A percentile compares a stretch with the other conserved stretches of the same genome.
phyloP scores from a whole-genome alignment of 768 basidiomycete genomes.

The Porphyrellus cyaneotinctus region DNA sequence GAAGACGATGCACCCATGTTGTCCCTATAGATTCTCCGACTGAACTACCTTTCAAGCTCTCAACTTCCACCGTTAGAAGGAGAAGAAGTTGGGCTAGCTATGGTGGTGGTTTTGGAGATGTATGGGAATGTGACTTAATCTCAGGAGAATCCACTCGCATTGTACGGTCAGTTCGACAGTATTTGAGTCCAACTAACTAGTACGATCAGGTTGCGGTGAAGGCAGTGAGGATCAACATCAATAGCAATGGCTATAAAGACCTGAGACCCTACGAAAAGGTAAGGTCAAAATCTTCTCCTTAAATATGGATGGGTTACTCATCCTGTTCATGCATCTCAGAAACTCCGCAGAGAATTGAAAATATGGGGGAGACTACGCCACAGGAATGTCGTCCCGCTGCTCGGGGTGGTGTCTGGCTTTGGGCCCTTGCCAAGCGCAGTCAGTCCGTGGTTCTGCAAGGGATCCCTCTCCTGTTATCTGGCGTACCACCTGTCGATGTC shows the following conservation, averaged over 20 bases:
- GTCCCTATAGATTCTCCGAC: neutral
- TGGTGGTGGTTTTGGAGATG: conserved; percentile 18
- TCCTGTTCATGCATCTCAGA: conserved; percentile 4
- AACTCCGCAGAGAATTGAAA: conserved; percentile 28
- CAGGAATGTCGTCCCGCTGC: conserved; percentile 29
- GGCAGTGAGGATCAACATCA: conserved; percentile 1
- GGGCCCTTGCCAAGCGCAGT: conserved; percentile 31
- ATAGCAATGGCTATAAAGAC: neutral
- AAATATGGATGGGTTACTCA: neutral
- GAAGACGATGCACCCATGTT: neutral
- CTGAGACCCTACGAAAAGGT: conserved; percentile 12
- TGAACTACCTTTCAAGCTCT: conserved; percentile 6
- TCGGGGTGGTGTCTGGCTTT: conserved; percentile 28
- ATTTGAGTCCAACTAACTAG: neutral
- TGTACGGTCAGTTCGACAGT: neutral
- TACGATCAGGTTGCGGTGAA: conserved; percentile 22
- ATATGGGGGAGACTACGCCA: conserved; percentile 18
- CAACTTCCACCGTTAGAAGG: conserved; percentile 5
- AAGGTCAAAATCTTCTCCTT: neutral
- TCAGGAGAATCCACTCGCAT: neutral
- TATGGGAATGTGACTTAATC: conserved; percentile 24
- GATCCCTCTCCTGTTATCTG: conserved; percentile 25
- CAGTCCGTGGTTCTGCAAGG: conserved; percentile 32
- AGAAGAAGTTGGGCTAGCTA: conserved; percentile 1
- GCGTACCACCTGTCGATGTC: neutral